These are phyloP conservation scores for Ophiostoma australiae DNA, from an alignment of 2,329 filamentous ascomycete species.

Conservation along the genomic window DNA sequence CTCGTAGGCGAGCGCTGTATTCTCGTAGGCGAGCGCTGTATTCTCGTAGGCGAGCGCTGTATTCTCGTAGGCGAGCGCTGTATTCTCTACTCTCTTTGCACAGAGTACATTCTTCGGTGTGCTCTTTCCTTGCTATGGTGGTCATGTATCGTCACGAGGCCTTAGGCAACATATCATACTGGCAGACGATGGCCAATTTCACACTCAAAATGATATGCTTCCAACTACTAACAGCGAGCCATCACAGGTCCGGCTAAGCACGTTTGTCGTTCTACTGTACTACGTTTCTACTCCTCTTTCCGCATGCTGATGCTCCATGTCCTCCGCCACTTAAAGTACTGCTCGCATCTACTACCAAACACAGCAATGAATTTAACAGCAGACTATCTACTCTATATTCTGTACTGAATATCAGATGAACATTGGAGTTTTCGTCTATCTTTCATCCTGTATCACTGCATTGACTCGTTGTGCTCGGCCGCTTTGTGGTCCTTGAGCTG, in stretches of 20 bases:
- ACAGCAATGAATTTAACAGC: not conserved
- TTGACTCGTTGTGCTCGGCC: not conserved
- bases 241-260: not conserved
- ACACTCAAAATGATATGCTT: no score
- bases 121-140: no score
- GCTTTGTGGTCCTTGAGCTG: not conserved
- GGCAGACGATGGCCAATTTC: no score
- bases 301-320: not conserved
- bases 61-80: no score
- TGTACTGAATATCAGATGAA: not conserved
- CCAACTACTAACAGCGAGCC: no score
- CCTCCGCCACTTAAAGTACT: not conserved
- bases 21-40: no score
- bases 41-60: no score
- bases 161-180: not conserved
- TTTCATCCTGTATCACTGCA: constrained; percentile 3
- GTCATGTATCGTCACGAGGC: not conserved
- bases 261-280: not conserved
- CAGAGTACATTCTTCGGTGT: no score
- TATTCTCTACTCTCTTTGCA: no score
- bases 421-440: not conserved
- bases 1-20: no score
- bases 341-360: constrained; percentile 5
- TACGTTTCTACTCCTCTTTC: no score
- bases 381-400: not conserved